Base-by-base conservation (phyloP, 2,329 filamentous ascomycete genomes). In the Diaporthe capsici region DNA sequence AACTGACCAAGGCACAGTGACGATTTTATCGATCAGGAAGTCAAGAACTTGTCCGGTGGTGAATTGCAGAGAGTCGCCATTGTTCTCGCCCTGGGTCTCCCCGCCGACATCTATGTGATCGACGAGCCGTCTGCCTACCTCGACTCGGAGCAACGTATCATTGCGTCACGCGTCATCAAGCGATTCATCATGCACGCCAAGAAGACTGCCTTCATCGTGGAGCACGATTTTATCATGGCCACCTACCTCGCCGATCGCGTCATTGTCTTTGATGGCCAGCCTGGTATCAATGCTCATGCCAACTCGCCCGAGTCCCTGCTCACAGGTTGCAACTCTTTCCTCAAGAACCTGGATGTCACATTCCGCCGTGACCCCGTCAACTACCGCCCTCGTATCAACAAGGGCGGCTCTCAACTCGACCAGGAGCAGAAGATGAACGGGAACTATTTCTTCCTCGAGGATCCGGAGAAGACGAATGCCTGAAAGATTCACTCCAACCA, bases 101-200 rank as follows among this genome's bases (percentile, higher is more conserved):
- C 97, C 44, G 97, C 97, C 74, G 97, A 99, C 82, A 98, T 99
- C 83, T 99, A 99, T 86, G 90, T 99, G 78, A 99, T 99, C 82
- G 97, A 99, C 83, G 97, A 99, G 88, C 97, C 97, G 63, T 97
- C 94, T 80, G 96, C 96, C 78, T 99, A 99, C 86, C 94, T 99
- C 76, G 97, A 99, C 85, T 98, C 97, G 68, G 97, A 99, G 88
- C 97, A 99, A 88, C 96, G 97, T 94, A 98, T 99, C 83, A 93
- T 99, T 81, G 96, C 96, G 77, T 94, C 96, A 61, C 94, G 96
- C 83, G 97, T 99, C 84, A 99, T 99, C 88, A 99, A 99, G 90
- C 94, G 97, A 80, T 99, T 98, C 90, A 99, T 99, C 86, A 99
- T 99, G 97, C 96, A 99, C 89, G 93, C 95, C 81, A 98, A 98